Evolutionary conservation across 1,284 basidiomycete genomes (phyloP), one percentile per base, ranked within the genome.

Genomic region (Sanghuangporus weigelae): DNA sequence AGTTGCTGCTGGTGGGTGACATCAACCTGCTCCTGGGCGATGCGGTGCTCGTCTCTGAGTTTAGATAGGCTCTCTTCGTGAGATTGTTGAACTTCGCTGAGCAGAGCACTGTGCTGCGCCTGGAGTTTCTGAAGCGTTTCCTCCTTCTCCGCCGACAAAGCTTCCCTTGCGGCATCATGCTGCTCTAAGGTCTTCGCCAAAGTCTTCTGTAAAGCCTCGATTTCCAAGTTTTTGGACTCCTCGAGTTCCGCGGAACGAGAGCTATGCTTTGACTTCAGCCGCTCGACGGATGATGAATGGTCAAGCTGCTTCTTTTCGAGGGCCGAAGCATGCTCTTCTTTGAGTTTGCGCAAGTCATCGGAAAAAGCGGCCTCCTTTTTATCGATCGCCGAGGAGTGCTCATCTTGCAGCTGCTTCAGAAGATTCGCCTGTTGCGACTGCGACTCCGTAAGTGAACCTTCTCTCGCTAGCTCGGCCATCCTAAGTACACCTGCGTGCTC

Each of bases 391-490:
- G 84, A 78, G 2, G 80, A 73, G 67, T 92, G 88, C 65, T 87
- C 89, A 12, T 87, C 83, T 68, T 88, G 87, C 21, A 92, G 77
- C 48, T 82, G 81, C 63, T 84, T 77, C 59, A 93, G 72, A 40
- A 83, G 81, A 3, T 79, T 66, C 50, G 81, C 79, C 61, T 85
- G 83, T 54, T 89, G 78, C n/a, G 85, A 85, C 71, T 91, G 79
- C 1, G 88, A 88, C 70, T 90, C 86, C 2, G 86, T 83, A 39
- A 93, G 74, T 0, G 84, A 83, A 16, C 89, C 89, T 67, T 91
- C 82, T 39, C 84, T 83, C n/a, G 89, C 79, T 60, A 89, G 85
- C 71, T 93, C 89, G 0, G 81, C 77, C 78, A 87, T 83, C 54
- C 86, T 83, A 50, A 92, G 72, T 68, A 84, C 84, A 31, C 81